Conservation (phyloP, 805 yeast genomes). For the Hanseniaspora pseudoguilliermondii region DNA sequence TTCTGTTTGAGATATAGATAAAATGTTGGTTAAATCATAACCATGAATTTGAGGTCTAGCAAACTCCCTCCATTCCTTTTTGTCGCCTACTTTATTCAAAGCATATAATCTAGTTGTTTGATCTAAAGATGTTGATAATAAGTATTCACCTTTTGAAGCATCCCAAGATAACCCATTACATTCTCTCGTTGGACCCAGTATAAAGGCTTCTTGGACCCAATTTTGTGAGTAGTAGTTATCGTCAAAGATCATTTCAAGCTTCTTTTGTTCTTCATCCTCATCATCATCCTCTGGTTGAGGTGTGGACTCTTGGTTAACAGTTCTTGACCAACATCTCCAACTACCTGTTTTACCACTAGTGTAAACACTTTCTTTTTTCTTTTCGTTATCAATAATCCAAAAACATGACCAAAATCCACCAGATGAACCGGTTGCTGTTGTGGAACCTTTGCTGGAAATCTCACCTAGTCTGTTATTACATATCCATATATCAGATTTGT, state of each 20-base stretch:
- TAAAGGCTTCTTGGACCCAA: slow-evolving; percentile 31
- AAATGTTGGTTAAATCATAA: slow-evolving; percentile 80
- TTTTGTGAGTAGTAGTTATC: slow-evolving; percentile 7
- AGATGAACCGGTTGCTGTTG: slow-evolving; percentile 93
- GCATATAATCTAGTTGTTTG: slow-evolving; percentile 85
- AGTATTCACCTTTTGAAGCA: slow-evolving; percentile 42
- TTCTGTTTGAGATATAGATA: slow-evolving; percentile 43
- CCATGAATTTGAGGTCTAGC: slow-evolving; percentile 98
- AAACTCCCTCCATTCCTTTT: slow-evolving; percentile 70
- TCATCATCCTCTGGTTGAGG: slow-evolving; percentile 8
- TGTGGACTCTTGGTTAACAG: slow-evolving; percentile 28
- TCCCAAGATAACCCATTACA: slow-evolving; percentile 76
- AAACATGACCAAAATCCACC: slow-evolving; percentile 58
- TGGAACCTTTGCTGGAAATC: slow-evolving; percentile 87
- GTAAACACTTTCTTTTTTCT: slow-evolving; percentile 37
- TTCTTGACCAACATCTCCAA: slow-evolving; percentile 58
- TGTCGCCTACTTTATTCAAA: slow-evolving; percentile 22
- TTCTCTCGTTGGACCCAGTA: slow-evolving; percentile 64
- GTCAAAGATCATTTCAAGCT: slow-evolving; percentile 8
- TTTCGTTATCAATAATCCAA: slow-evolving; percentile 44
- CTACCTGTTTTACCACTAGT: slow-evolving; percentile 91
- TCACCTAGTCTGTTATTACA: slow-evolving; percentile 77
- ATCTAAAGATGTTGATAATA: slow-evolving; percentile 72
- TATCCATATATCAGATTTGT: slow-evolving; percentile 78
- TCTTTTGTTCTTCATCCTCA: slow-evolving; percentile 21